A percentile compares a stretch with the other conserved stretches of the same genome.
Evolutionary conservation across 495 filamentous ascomycete species (phyloP).

Genomic region (Penicillium antarcticum): DNA sequence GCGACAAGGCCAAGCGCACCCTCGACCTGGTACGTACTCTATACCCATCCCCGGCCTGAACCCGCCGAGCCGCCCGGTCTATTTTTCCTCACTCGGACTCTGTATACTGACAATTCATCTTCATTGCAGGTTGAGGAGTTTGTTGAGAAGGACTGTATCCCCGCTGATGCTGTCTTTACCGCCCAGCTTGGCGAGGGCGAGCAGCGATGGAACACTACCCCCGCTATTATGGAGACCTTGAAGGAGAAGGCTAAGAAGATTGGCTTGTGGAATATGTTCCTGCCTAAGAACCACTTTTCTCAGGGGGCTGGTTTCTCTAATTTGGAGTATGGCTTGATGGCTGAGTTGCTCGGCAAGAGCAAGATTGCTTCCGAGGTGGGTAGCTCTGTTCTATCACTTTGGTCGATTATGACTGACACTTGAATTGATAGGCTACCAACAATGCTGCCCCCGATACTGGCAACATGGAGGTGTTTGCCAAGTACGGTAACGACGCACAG

Average conservation of each 20-base stretch:
- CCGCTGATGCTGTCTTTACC: slow-evolving; percentile 72
- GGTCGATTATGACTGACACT: background rate
- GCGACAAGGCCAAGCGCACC: slow-evolving; percentile 75
- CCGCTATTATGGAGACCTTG: slow-evolving; percentile 78
- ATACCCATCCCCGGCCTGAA: background rate
- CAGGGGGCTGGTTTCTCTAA: slow-evolving; percentile 90
- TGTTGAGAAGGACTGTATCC: slow-evolving; percentile 93
- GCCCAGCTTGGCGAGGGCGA: slow-evolving; percentile 76
- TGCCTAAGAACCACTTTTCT: slow-evolving; percentile 90
- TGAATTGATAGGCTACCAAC: slow-evolving; percentile 63
- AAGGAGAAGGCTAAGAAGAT: slow-evolving; percentile 78
- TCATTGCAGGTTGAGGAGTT: slow-evolving; percentile 75
- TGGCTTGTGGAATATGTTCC: slow-evolving; percentile 98
- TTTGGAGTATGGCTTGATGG: slow-evolving; percentile 91
- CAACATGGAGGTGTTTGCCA: slow-evolving; percentile 94
- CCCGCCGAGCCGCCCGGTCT: slow-evolving; percentile 5
- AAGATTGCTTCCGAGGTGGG: slow-evolving; percentile 68
- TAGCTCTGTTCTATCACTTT: background rate
- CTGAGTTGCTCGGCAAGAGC: slow-evolving; percentile 81
- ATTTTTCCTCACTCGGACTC: too few relatives aligned
- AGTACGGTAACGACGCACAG: slow-evolving; percentile 88
- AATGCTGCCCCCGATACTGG: slow-evolving; percentile 90
- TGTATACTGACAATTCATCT: slow-evolving; percentile 11
- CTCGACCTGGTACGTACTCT: slow-evolving; percentile 53
- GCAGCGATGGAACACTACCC: slow-evolving; percentile 73